A percentile compares a stretch with the other conserved stretches of the same genome.
Evolutionary conservation across 306 rosid genomes (phyloP).

Genomic region (Cucurbita moschata): DNA sequence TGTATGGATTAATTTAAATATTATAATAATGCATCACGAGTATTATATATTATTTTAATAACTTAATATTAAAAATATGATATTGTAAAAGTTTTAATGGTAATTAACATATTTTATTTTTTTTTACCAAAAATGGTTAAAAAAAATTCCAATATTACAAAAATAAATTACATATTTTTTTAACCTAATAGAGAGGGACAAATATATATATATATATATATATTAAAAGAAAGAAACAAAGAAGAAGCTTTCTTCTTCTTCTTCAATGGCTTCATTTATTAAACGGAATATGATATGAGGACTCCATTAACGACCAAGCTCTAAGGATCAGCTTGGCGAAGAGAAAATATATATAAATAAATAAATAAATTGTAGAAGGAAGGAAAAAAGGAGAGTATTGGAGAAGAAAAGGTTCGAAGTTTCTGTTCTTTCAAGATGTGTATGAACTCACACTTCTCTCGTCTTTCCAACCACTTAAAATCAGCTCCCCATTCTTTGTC

Average conservation of each 20-base stretch:
- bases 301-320: neutral
- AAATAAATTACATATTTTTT: too few relatives aligned
- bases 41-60: too few relatives aligned
- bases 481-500: constrained; percentile 11
- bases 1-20: too few relatives aligned
- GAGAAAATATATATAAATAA: neutral
- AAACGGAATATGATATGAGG: neutral
- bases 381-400: too few relatives aligned
- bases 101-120: too few relatives aligned
- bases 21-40: too few relatives aligned
- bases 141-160: too few relatives aligned
- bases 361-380: neutral
- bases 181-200: too few relatives aligned
- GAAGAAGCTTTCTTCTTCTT: neutral
- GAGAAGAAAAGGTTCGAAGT: neutral
- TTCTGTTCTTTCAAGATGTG: neutral
- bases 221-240: neutral
- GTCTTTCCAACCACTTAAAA: constrained; percentile 10
- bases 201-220: too few relatives aligned
- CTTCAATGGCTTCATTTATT: neutral
- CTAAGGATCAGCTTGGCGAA: neutral
- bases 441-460: constrained; percentile 7
- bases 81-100: too few relatives aligned
- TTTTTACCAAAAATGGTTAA: too few relatives aligned
- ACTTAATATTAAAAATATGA: too few relatives aligned